Base-by-base conservation (phyloP, 108 stramenopile species). In the Skeletonema menzelii region DNA sequence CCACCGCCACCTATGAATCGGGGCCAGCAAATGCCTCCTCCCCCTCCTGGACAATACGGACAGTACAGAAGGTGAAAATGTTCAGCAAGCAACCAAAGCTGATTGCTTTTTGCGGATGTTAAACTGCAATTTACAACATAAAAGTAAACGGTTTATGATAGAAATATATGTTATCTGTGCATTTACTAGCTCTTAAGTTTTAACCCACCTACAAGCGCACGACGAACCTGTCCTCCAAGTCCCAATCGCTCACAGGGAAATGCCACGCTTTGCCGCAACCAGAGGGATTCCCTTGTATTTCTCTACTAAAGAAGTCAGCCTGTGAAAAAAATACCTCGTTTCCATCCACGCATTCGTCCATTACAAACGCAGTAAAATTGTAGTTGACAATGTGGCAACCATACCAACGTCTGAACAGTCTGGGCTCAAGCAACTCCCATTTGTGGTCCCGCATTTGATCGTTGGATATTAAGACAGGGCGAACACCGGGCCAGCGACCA, bases 401-500 rank as follows among this genome's bases (percentile, higher is more conserved):
- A 63, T 85, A 89, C 94, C 94, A 95, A 37, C 92, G 75, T 8
- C 91, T 84, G 53, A 95, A 95, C 14, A 91, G 67, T 32, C 87
- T 69, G 34, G 91, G 91, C 53, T 93, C 90, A 24, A 93, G 76
- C 63, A 95, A 64, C 35, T 86, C 87, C 22, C 88, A 76, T 67
- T 87, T 90, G 73, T 95, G 94, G 69, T 95, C 94, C 12, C 94
- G 63, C 83, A 95, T 88, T 75, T 90, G 86, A 70, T 95, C 94
- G 63, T 95, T 95, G 7, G 90, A 84, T 42, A 95, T 81, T 1
- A 95, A 73, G 71, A 91, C 84, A 13, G 94, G 91, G 15, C 94
- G 77, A 10, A 75, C 82, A 10, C 94, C 92, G 27, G 94, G 91
- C 83, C 85, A 95, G 30, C 90, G 67, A 1, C 87, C 86, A 10